Conservation (phyloP, 345 rosid genomes). For the Pistacia integerrima region DNA sequence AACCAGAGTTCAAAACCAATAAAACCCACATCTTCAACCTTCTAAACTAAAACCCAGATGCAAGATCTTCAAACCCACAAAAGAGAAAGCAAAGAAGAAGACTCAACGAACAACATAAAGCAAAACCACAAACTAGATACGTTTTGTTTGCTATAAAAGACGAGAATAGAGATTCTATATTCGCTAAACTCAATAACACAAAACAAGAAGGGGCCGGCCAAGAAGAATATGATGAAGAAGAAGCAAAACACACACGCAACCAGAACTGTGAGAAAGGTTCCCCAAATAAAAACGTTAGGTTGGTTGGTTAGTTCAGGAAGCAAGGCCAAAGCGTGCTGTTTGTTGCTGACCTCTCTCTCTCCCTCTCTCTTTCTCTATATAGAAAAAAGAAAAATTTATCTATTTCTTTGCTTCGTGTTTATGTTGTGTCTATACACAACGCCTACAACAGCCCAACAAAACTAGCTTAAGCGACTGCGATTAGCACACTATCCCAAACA, state of each 20-base stretch:
- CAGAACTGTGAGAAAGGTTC: not conserved
- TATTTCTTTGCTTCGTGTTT: not conserved
- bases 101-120: not conserved
- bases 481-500: slow-evolving; percentile 28
- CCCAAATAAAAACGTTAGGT: slow-evolving; percentile 37
- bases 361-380: slow-evolving; percentile 2
- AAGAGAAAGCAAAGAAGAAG: slow-evolving; percentile 6
- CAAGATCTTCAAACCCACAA: slow-evolving; percentile 20
- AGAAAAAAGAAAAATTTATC: not conserved
- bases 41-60: slow-evolving; percentile 15
- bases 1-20: slow-evolving; percentile 34
- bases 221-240: not conserved
- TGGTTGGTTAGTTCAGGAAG: slow-evolving; percentile 57
- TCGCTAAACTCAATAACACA: slow-evolving; percentile 27
- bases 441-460: not conserved
- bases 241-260: slow-evolving; percentile 60
- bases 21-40: slow-evolving; percentile 32
- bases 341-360: not conserved
- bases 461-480: not conserved
- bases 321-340: slow-evolving; percentile 44
- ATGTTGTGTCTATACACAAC: not conserved
- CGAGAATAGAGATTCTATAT: slow-evolving; percentile 37
- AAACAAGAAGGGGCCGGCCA: slow-evolving; percentile 7
- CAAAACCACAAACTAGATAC: not conserved
- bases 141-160: not conserved